Evolutionary conservation across 805 yeast genomes (phyloP), one percentile per base, ranked within the genome.

Genomic region (Candida pseudofarinosa): DNA sequence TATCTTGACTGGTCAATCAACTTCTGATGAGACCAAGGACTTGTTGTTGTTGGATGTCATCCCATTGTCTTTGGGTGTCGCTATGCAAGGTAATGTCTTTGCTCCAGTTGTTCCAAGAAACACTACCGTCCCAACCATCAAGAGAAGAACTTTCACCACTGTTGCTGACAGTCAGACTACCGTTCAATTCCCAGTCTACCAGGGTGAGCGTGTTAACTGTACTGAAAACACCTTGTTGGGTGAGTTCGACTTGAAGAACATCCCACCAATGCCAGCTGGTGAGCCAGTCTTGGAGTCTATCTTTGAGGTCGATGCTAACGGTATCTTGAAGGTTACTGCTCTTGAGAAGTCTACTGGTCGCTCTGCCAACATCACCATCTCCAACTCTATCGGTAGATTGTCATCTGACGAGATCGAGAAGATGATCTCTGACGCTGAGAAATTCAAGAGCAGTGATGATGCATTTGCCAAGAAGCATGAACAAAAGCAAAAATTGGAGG

Each of bases 381-480:
- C 75, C 47, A 70, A 70, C 71, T 69, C 74, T 41, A 70, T 69
- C 53, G 75, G 75, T 69, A 69, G 73, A 67, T 68, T 70, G 61
- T 70, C 75, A 32, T 62, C 73, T 52, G 75, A 69, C 47, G 75
- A 70, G 63, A 70, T 70, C 55, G 75, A 70, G 63, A 65, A 69
- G 66, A 70, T 70, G 75, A 69, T 70, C 55, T 54, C 58, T 50
- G 75, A 70, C 57, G 75, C 75, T 55, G 75, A 70, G 61, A 70
- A 70, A 59, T 70, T 89, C 96, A 91, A 91, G 88, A 80, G 91
- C 67, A 87, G 96, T 62, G 99, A 91, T 76, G 97, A 91, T 70
- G 97, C 95, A 64, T 93, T 91, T 86, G 95, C 98, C 76, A 91
- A 90, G 90, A 85, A 85, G 73, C 97, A 91, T 80, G 98, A 93